phyloP scores from a whole-genome alignment of 306 rosid genomes.

The Cyamopsis tetragonoloba region DNA sequence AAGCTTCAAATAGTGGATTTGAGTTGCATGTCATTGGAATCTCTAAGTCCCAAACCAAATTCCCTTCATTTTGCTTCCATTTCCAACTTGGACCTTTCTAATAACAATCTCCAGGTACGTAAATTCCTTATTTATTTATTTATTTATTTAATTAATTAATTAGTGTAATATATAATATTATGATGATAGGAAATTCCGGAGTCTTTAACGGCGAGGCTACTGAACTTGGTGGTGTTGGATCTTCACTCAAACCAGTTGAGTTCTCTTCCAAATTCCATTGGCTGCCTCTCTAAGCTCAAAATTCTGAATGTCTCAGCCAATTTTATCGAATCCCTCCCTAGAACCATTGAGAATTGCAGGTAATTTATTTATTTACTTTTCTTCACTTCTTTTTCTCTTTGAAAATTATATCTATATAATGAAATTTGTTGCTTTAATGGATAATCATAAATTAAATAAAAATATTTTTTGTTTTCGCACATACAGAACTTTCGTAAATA shows the following conservation, averaged over 20 bases:
- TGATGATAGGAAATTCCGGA: constrained; percentile 76
- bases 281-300: constrained; percentile 84
- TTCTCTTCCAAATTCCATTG: constrained; percentile 83
- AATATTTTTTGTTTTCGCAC: no score
- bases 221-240: constrained; percentile 63
- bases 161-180: no score
- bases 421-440: no score
- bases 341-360: constrained; percentile 93
- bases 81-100: constrained; percentile 68
- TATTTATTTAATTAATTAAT: not conserved
- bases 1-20: constrained; percentile 57
- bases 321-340: constrained; percentile 57
- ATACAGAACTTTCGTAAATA: no score
- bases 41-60: constrained; percentile 66
- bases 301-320: constrained; percentile 75
- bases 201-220: constrained; percentile 68
- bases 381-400: not conserved
- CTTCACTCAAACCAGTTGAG: constrained; percentile 77
- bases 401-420: no score
- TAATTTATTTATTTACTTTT: constrained; percentile 6
- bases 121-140: no score
- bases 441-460: no score
- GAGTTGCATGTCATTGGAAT: constrained; percentile 65
- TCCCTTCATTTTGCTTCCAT: constrained; percentile 55
- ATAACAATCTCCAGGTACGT: constrained; percentile 77